Evolutionary conservation across 2,329 filamentous ascomycete species (phyloP).

Genomic region (Penicillium janthinellum): DNA sequence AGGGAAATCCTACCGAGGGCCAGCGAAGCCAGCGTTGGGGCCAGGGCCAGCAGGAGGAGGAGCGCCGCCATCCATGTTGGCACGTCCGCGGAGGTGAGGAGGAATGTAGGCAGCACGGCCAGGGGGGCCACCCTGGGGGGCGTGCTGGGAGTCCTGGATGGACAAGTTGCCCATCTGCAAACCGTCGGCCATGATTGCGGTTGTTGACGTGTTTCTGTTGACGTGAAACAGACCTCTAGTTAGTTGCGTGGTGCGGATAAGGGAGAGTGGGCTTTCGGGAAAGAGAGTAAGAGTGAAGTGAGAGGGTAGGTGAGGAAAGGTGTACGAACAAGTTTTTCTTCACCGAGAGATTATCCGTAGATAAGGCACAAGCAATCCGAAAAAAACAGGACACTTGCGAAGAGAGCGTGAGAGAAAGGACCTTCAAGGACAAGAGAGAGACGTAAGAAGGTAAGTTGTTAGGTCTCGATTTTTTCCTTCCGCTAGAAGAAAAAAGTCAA

Average conservation of each 20-base stretch:
- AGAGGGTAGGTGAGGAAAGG: conserved; percentile 1
- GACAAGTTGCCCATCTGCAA: conserved; percentile 45
- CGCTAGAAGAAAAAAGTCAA: conserved; percentile 29
- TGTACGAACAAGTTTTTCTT: conserved; percentile 22
- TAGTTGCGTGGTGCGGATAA: conserved; percentile 8
- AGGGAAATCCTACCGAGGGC: conserved; percentile 34
- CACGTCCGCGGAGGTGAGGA: conserved; percentile 60
- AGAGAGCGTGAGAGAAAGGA: conserved; percentile 14
- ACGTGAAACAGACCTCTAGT: conserved; percentile 4
- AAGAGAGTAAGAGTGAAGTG: background rate
- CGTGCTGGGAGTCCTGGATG: conserved; percentile 65
- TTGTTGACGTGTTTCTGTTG: conserved; percentile 17
- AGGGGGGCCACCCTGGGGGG: conserved; percentile 49
- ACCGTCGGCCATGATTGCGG: conserved; percentile 44
- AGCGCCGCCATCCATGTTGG: conserved; percentile 45
- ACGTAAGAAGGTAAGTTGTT: conserved; percentile 21
- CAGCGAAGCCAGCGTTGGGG: conserved; percentile 36
- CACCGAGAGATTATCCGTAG: conserved; percentile 12
- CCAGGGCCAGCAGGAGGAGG: conserved; percentile 35
- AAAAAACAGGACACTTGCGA: conserved; percentile 9
- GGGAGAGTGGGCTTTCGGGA: background rate
- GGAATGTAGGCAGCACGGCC: conserved; percentile 67
- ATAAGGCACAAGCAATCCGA: conserved; percentile 16
- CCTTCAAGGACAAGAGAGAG: conserved; percentile 25
- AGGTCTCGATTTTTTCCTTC: conserved; percentile 25